These are phyloP conservation scores for Lepidium didymum DNA, from an alignment of 345 rosid genomes.

Conservation along the genomic window DNA sequence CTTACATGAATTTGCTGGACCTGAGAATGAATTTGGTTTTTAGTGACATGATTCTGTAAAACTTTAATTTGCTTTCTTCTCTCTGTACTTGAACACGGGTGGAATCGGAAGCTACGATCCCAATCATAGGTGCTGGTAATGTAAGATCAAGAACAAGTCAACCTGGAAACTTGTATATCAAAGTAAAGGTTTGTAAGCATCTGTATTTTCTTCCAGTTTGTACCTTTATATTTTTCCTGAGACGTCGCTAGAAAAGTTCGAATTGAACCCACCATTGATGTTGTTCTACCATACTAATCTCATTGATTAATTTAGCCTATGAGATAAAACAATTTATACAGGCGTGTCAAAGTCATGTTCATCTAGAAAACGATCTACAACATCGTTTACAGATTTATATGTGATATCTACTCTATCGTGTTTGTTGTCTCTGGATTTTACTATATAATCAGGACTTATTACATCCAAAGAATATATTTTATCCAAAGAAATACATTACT, in stretches of 20 bases:
- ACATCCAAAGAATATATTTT: background rate
- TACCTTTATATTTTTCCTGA: background rate
- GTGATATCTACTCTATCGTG: conserved; percentile 5
- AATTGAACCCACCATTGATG: background rate
- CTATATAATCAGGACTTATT: background rate
- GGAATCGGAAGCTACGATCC: conserved; percentile 76
- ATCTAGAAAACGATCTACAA: background rate
- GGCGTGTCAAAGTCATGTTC: background rate
- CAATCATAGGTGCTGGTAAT: conserved; percentile 66
- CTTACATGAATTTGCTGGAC: conserved; percentile 1
- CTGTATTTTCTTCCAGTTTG: background rate
- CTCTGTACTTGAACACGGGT: conserved; percentile 40
- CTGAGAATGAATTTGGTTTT: background rate
- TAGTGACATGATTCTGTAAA: background rate
- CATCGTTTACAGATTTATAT: background rate
- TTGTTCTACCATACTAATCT: background rate
- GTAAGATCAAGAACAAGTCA: conserved; percentile 47
- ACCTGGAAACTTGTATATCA: conserved; percentile 69
- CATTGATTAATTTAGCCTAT: conserved; percentile 7
- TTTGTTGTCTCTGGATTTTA: background rate
- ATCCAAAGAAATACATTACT: no score
- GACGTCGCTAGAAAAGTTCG: background rate
- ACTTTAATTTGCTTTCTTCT: background rate
- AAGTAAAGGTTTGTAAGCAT: conserved; percentile 53
- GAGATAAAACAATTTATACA: background rate